Conservation (phyloP, 163 green algal genomes). For the Coccomyxa subellipsoidea region DNA sequence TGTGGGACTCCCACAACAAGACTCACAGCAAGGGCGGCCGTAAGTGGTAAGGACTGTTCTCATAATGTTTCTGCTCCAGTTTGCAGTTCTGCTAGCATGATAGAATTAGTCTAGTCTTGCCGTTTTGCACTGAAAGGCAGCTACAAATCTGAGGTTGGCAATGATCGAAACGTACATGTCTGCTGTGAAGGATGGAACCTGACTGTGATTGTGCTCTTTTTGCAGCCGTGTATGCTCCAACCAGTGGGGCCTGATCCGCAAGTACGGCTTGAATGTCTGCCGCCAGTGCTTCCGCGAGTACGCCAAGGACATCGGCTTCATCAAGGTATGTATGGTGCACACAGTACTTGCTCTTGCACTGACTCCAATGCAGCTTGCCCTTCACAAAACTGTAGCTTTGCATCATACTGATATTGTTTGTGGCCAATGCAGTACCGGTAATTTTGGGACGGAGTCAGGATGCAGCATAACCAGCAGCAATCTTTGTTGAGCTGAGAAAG, state of each 20-base stretch:
- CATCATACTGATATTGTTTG: not conserved
- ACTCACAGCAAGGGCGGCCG: conserved; percentile 82
- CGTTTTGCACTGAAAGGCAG: too few relatives aligned
- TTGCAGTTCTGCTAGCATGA: not conserved
- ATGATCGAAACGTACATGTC: too few relatives aligned
- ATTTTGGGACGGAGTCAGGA: not conserved
- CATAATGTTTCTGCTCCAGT: not conserved
- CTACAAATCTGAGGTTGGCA: too few relatives aligned
- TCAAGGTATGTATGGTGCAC: conserved; percentile 72
- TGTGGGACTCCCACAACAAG: conserved; percentile 97
- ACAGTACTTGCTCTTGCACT: too few relatives aligned
- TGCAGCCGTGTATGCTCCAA: conserved; percentile 97
- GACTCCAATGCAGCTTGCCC: too few relatives aligned
- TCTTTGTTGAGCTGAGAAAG: not conserved
- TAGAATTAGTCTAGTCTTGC: too few relatives aligned
- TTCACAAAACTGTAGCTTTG: too few relatives aligned
- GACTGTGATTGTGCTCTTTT: not conserved
- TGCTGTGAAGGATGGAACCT: too few relatives aligned
- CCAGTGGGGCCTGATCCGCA: conserved; percentile 95
- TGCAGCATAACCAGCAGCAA: not conserved
- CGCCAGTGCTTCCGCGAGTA: conserved; percentile 98
- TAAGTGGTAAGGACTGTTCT: conserved; percentile 62
- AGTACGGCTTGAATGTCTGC: conserved; percentile 99
- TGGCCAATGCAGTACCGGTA: not conserved
- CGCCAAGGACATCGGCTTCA: conserved; percentile 96